Base-by-base conservation (phyloP, 2,329 filamentous ascomycete genomes). In the Monilinia vaccinii-corymbosi region DNA sequence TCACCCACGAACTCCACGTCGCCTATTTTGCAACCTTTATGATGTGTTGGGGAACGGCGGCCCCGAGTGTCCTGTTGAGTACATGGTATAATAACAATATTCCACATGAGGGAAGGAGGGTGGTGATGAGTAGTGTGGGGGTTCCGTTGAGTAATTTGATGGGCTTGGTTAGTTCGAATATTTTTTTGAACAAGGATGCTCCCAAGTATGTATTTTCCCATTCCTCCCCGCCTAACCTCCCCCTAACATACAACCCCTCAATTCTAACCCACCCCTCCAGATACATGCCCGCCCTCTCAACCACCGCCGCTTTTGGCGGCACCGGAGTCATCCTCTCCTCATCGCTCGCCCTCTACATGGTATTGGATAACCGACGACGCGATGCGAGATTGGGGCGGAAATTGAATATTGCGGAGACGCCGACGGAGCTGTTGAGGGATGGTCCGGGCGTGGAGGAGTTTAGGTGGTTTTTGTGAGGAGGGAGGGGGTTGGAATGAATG, bases 21-120 rank as follows among this genome's bases (percentile, higher is more conserved):
- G 84, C 82, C 0, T 87, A 87, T 66, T 87, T 83, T 62, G 83
- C 84, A 1, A 81, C 78, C 61, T 87, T 87, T 71, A 84, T 87
- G 81, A 86, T 87, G 82, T 84, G 82, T 9, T 86, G 68, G 68
- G 69, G 70, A 10, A 70, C 63, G 13, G 69, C 63, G 13, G 70
- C 63, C 21, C 71, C 65, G 18, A 71, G 63, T 2, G 71, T 66
- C 32, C 63, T 72, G 4, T 65, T 71, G 6, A 66, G 66, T 25
- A 70, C 66, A 8, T 72, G 65, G 71, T 72, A 86, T 72, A 87
- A 85, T 72, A 87, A 86, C 73, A 88, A 87, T 67, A 80, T 83
- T 44, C 82, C 82, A 1, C 79, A 86, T 62, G 84, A 86, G 71
- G 81, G 81, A 36, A 78, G 79, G 13, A 81, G 84, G 42, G 78